Evolutionary conservation across 2,329 filamentous ascomycete genomes (phyloP).

Genomic region (Sarocladiaceae sp.): DNA sequence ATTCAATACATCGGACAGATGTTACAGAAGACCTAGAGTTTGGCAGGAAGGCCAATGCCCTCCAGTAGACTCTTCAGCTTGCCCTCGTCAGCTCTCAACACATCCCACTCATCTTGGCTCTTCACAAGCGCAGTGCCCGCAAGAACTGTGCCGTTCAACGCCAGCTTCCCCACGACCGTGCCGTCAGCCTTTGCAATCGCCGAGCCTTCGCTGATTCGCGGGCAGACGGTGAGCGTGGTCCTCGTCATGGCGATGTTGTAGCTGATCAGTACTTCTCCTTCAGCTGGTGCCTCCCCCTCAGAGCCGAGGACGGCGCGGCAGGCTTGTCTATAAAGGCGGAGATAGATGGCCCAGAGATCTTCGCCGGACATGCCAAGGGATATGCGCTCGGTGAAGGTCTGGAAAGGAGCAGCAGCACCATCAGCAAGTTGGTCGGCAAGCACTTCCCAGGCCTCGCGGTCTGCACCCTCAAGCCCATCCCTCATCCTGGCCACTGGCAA

Average conservation of each 20-base stretch:
- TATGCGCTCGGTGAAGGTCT: conserved; percentile 35
- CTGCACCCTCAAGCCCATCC: conserved; percentile 34
- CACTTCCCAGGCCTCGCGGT: conserved; percentile 35
- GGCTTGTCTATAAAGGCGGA: conserved; percentile 40
- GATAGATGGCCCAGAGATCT: conserved; percentile 36
- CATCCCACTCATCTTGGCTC: conserved; percentile 50
- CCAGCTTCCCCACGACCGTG: conserved; percentile 34
- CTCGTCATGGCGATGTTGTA: conserved; percentile 59
- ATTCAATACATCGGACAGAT: too few species aligned
- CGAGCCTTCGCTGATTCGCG: conserved; percentile 46
- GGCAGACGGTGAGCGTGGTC: conserved; percentile 46
- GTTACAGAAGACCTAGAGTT: background rate
- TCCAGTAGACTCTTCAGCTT: conserved; percentile 18
- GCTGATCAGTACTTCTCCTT: conserved; percentile 46
- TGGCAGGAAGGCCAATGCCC: conserved; percentile 23
- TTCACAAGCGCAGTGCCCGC: conserved; percentile 60
- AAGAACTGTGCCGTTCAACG: conserved; percentile 57
- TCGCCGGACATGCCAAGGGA: conserved; percentile 24
- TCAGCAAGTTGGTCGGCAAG: conserved; percentile 35
- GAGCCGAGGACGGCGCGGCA: conserved; percentile 29
- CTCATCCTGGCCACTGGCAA: conserved; percentile 59
- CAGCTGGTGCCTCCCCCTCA: conserved; percentile 16
- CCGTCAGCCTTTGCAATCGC: conserved; percentile 21
- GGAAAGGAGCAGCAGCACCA: conserved; percentile 32
- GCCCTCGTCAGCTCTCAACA: conserved; percentile 32